These are phyloP conservation scores for Guadua angustifolia DNA, from an alignment of 176 grass and related monocot species.

Conservation along the genomic window DNA sequence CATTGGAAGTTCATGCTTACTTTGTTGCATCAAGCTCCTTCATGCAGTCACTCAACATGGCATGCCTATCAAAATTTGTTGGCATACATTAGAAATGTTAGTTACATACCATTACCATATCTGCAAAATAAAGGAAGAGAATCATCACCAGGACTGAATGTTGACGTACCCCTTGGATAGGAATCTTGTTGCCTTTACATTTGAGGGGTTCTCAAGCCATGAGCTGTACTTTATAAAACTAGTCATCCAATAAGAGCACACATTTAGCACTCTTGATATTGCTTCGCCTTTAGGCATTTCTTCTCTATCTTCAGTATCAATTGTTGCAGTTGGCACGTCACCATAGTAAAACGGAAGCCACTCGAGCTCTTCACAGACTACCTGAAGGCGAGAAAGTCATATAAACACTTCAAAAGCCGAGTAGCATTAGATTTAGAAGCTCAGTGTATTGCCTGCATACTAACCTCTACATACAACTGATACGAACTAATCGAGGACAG, in stretches of 20 bases:
- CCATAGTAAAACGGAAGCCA: conserved; percentile 91
- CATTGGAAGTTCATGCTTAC: conserved; percentile 54
- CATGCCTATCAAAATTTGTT: conserved; percentile 68
- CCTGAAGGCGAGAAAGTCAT: conserved; percentile 55
- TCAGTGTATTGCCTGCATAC: conserved; percentile 45
- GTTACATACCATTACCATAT: conserved; percentile 35
- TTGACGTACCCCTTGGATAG: conserved; percentile 81
- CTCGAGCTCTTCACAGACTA: conserved; percentile 95
- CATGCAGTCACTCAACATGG: conserved; percentile 83
- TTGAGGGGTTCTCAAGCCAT: conserved; percentile 95
- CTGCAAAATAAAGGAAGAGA: conserved; percentile 38
- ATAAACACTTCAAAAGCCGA: conserved; percentile 33
- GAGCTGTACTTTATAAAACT: conserved; percentile 91
- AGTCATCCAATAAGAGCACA: conserved; percentile 91
- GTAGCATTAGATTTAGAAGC: conserved; percentile 29
- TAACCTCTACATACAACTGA: conserved; percentile 97
- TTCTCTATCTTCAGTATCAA: conserved; percentile 62
- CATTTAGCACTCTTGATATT: conserved; percentile 68
- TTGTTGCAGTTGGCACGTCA: conserved; percentile 49
- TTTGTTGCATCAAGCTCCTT: conserved; percentile 66
- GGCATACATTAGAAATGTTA: conserved; percentile 34
- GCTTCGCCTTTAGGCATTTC: conserved; percentile 63
- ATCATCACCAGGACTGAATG: conserved; percentile 32
- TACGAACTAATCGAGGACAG: conserved; percentile 97
- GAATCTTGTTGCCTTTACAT: conserved; percentile 86